A percentile compares a stretch with the other conserved stretches of the same genome.
These are phyloP conservation scores for Sordariomycetes sp. DNA, from an alignment of 2,329 filamentous ascomycete species.

Conservation along the genomic window DNA sequence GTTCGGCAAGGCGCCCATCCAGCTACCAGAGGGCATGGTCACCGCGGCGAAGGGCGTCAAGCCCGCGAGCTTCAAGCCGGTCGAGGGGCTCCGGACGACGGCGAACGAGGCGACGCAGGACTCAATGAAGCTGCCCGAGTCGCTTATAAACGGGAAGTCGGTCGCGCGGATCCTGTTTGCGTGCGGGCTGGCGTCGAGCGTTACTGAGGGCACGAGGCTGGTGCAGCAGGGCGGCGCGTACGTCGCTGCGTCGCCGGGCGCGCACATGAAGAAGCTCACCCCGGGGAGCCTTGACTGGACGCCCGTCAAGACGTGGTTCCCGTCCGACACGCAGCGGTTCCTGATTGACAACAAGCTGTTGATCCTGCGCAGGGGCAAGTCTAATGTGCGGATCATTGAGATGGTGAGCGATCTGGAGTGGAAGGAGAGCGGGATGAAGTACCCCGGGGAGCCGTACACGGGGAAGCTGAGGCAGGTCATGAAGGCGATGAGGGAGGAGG, in stretches of 20 bases:
- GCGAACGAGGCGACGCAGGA: slow-evolving; percentile 33
- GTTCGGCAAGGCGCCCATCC: slow-evolving; percentile 22
- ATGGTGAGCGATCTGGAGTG: slow-evolving; percentile 44
- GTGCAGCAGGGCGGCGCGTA: slow-evolving; percentile 43
- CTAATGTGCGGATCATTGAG: slow-evolving; percentile 48
- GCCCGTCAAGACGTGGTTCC: slow-evolving; percentile 45
- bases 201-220: slow-evolving; percentile 44
- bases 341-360: slow-evolving; percentile 45
- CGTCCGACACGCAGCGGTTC: slow-evolving; percentile 42
- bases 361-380: slow-evolving; percentile 49
- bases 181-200: slow-evolving; percentile 41
- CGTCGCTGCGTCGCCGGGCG: slow-evolving; percentile 38
- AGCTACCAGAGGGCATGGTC: slow-evolving; percentile 5
- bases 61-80: slow-evolving; percentile 8
- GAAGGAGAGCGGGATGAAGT: slow-evolving; percentile 29
- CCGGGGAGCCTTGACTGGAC: slow-evolving; percentile 44
- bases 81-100: slow-evolving; percentile 10
- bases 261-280: slow-evolving; percentile 21
- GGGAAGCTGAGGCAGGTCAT: slow-evolving; percentile 31
- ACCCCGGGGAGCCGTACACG: slow-evolving; percentile 38
- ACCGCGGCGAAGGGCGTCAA: slow-evolving; percentile 6
- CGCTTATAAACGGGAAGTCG: slow-evolving; percentile 37
- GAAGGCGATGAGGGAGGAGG: slow-evolving; percentile 23
- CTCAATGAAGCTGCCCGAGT: slow-evolving; percentile 45
- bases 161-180: slow-evolving; percentile 47